These are phyloP conservation scores for Sonneratia caseolaris DNA, from an alignment of 345 rosid genomes.

Conservation along the genomic window DNA sequence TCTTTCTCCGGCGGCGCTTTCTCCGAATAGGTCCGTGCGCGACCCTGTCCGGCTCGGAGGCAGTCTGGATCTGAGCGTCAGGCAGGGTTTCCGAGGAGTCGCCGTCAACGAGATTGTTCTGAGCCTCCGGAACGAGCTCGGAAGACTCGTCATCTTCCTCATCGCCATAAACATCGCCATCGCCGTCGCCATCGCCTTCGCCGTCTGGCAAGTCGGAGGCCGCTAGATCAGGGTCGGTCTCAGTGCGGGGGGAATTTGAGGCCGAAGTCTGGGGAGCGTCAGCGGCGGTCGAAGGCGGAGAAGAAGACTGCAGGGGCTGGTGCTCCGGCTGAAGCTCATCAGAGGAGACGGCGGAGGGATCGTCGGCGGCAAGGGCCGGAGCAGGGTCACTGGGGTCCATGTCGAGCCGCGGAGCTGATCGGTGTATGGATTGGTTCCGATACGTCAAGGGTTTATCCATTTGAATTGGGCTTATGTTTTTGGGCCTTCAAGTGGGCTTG, in stretches of 20 bases:
- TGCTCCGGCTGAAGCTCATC: slow-evolving; percentile 50
- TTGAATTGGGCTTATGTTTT: neutral
- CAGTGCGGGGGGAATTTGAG: slow-evolving; percentile 28
- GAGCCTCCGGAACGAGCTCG: slow-evolving; percentile 45
- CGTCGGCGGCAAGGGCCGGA: slow-evolving; percentile 24
- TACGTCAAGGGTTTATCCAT: neutral
- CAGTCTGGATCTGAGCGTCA: slow-evolving; percentile 31
- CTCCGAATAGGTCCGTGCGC: slow-evolving; percentile 32
- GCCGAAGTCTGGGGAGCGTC: slow-evolving; percentile 21
- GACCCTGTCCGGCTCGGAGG: slow-evolving; percentile 40
- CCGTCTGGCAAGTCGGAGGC: slow-evolving; percentile 20
- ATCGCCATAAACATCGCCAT: neutral
- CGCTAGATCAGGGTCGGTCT: slow-evolving; percentile 29
- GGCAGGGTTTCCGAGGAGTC: slow-evolving; percentile 60
- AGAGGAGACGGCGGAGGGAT: slow-evolving; percentile 26
- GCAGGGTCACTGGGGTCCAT: slow-evolving; percentile 7
- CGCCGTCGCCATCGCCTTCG: slow-evolving; percentile 1
- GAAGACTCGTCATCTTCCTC: slow-evolving; percentile 13
- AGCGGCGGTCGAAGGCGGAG: slow-evolving; percentile 2
- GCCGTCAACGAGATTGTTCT: slow-evolving; percentile 35
- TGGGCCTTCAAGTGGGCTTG: neutral
- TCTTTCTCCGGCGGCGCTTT: slow-evolving; percentile 74
- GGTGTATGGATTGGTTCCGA: neutral
- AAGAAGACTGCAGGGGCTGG: slow-evolving; percentile 21
- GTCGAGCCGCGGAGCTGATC: neutral